These are phyloP conservation scores for Phalaenopsis equestris DNA, from an alignment of 106 monocot species.

Conservation along the genomic window DNA sequence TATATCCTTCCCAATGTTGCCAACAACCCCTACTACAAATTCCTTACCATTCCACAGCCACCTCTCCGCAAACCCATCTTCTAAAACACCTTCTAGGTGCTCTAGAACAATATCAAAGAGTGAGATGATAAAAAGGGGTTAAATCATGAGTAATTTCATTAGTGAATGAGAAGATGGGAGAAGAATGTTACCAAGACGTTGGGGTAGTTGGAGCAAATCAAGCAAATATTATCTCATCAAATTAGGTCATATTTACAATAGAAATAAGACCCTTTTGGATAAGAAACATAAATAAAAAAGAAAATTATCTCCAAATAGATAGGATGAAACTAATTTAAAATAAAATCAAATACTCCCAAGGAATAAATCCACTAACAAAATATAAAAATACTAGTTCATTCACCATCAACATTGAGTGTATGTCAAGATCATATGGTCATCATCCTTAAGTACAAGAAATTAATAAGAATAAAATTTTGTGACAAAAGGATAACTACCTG, in stretches of 20 bases:
- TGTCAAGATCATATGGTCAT: not conserved
- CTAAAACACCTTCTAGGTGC: too few species aligned
- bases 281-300: not conserved
- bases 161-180: not conserved
- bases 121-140: not conserved
- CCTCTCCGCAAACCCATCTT: too few species aligned
- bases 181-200: not conserved
- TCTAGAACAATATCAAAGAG: not conserved
- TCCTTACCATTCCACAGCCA: too few species aligned
- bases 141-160: not conserved
- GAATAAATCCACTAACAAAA: not conserved
- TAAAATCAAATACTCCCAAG: not conserved
- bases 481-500: slow-evolving; percentile 37
- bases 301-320: not conserved
- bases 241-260: not conserved
- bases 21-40: too few species aligned
- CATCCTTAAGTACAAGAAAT: not conserved
- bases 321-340: not conserved
- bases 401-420: not conserved
- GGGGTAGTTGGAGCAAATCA: not conserved
- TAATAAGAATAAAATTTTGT: not conserved
- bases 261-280: not conserved
- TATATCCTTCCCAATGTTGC: too few species aligned
- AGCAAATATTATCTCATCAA: not conserved
- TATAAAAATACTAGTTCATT: not conserved